Base-by-base conservation (phyloP, 805 yeast genomes). In the Debaryomyces maramus region DNA sequence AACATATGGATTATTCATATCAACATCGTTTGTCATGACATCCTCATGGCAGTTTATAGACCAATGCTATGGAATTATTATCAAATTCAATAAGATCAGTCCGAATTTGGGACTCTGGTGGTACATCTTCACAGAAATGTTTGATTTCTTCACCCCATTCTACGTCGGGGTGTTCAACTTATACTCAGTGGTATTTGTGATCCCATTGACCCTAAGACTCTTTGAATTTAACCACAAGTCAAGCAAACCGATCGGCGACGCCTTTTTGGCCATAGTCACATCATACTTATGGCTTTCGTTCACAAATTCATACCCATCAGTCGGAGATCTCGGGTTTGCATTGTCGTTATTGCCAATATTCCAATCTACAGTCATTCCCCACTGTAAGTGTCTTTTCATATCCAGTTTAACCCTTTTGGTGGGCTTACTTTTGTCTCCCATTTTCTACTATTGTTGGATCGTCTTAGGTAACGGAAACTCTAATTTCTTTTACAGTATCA, bases 41-140 rank as follows among this genome's bases (percentile, higher is more conserved):
- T 51, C 60, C 3, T 61, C 68, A 6, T 47, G 52, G 40, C 48
- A 50, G 21, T 65, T 63, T 38, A 13, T 62, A 13, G 50, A 50
- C 13, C 60, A 46, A 39, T 60, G 66, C 44, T 88, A 83, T 54
- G 81, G 83, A 11, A 70, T 79, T 3, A 62, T 77, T 5, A 55
- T 88, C 5, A 66, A 69, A 17, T 83, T 87, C 52, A 73, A 73
- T 27, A 90, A 88, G 47, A 78, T 89, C 45, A 73, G 82, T 4
- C 99, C 99, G 19, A 93, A 93, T 62, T 61, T 93, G 48, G 99
- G 99, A 0, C 69, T 93, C 15, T 93, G 99, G 99, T 93, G 99
- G 99, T 93, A 93, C 67, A 81, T 90, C 53, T 93, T 93, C 70
- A 85, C 91, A 30, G 99, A 93, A 62, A 86, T 93, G 80, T 93